Evolutionary conservation across 352 stramenopile genomes (phyloP).

Genomic region (Chrysophaeum taylorii): DNA sequence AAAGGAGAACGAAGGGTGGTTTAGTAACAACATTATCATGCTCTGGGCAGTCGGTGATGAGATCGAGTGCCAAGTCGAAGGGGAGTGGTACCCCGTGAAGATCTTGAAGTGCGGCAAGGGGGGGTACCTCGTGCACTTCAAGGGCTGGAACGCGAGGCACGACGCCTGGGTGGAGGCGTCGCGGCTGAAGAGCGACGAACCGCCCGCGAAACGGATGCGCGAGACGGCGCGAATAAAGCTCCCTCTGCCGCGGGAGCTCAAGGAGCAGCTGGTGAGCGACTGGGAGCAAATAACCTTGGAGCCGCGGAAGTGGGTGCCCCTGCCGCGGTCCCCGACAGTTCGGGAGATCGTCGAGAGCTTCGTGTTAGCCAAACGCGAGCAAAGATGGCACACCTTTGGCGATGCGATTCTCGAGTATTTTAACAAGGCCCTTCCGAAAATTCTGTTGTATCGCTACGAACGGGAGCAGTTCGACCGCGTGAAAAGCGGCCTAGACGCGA

Average conservation of each 20-base stretch:
- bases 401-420: conserved; percentile 10
- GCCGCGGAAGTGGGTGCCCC: conserved; percentile 49
- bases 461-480: conserved; percentile 12
- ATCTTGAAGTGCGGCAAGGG: too few species aligned
- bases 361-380: neutral
- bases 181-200: too few species aligned
- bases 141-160: too few species aligned
- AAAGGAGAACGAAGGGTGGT: too few species aligned
- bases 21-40: too few species aligned
- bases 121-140: too few species aligned
- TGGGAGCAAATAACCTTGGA: conserved; percentile 43
- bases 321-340: conserved; percentile 57
- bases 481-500: neutral
- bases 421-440: conserved; percentile 3
- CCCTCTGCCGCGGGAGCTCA: conserved; percentile 66
- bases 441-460: conserved; percentile 18
- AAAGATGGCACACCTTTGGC: neutral
- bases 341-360: conserved; percentile 27
- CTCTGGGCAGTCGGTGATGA: too few species aligned
- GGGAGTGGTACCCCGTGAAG: too few species aligned
- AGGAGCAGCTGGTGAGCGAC: conserved; percentile 70
- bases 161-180: too few species aligned
- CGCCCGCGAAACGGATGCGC: too few species aligned
- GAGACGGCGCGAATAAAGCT: conserved; percentile 15
- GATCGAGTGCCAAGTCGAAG: too few species aligned